Evolutionary conservation across 768 basidiomycete species (phyloP).

Genomic region (Tephrocybe sp.): DNA sequence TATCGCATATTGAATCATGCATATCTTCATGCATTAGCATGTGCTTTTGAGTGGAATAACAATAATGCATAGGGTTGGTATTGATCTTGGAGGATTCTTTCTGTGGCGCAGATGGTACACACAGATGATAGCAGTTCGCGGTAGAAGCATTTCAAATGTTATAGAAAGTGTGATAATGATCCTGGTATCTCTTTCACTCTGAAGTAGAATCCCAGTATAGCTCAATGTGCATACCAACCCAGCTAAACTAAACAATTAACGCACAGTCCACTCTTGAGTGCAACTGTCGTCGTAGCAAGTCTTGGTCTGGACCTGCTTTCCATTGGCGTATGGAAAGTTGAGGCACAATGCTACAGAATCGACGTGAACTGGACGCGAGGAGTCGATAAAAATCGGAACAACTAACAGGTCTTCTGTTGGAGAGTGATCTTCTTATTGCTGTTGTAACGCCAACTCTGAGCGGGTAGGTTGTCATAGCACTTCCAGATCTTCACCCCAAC

Average conservation of each 20-base stretch:
- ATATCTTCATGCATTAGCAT: too few relatives aligned
- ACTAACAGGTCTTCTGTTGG: slow-evolving; percentile 20
- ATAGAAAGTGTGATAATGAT: too few relatives aligned
- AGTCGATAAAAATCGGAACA: not conserved
- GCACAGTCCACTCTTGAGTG: slow-evolving; percentile 31
- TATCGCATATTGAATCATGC: not conserved
- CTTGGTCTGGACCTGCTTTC: slow-evolving; percentile 30
- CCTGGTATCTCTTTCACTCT: not conserved
- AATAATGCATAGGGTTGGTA: too few relatives aligned
- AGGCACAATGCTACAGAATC: slow-evolving; percentile 22
- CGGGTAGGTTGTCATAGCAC: slow-evolving; percentile 31
- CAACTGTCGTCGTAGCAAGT: slow-evolving; percentile 23
- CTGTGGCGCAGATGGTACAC: too few relatives aligned
- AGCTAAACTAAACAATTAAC: not conserved
- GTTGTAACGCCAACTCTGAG: slow-evolving; percentile 35
- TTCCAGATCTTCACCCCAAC: slow-evolving; percentile 36
- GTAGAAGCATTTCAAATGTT: too few relatives aligned
- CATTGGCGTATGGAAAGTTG: slow-evolving; percentile 29
- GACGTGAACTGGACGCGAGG: not conserved
- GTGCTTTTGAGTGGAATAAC: too few relatives aligned
- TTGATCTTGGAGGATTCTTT: too few relatives aligned
- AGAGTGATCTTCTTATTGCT: slow-evolving; percentile 27
- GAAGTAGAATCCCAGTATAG: not conserved
- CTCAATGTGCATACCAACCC: not conserved
- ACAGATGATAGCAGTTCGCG: too few relatives aligned